phyloP scores from a whole-genome alignment of 2,329 filamentous ascomycete genomes.

The Cordyceps tenuipes region DNA sequence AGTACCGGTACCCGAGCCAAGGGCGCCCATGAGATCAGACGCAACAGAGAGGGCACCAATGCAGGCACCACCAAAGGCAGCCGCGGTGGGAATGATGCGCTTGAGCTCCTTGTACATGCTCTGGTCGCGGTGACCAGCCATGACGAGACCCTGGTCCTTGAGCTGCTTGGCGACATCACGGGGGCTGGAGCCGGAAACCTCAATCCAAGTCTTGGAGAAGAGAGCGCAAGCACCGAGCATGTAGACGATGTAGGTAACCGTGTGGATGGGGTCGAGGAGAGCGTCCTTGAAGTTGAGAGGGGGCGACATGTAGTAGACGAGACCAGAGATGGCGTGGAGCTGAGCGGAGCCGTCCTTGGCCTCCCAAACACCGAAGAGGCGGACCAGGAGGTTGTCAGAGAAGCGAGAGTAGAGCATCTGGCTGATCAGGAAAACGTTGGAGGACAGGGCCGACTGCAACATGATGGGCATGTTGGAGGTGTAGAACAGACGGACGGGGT shows the following conservation, averaged over 20 bases:
- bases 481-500: conserved; percentile 98
- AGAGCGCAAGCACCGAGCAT: conserved; percentile 97
- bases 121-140: conserved; percentile 99
- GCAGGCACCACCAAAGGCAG: conserved; percentile 96
- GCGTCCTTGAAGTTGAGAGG: conserved; percentile 97
- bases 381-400: conserved; percentile 96
- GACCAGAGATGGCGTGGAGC: conserved; percentile 84
- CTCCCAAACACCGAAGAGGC: conserved; percentile 97
- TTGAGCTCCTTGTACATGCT: conserved; percentile 99
- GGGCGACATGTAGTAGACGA: conserved; percentile 99
- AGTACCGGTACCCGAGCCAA: conserved; percentile 96
- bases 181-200: conserved; percentile 95
- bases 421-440: conserved; percentile 98
- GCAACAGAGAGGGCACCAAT: conserved; percentile 95
- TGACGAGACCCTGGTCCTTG: conserved; percentile 98
- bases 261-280: conserved; percentile 94
- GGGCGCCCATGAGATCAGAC: conserved; percentile 89
- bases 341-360: conserved; percentile 92
- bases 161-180: conserved; percentile 98
- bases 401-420: conserved; percentile 99
- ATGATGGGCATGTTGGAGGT: conserved; percentile 99
- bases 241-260: conserved; percentile 88
- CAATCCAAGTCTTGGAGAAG: conserved; percentile 99
- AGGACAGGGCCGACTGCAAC: conserved; percentile 96
- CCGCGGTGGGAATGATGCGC: conserved; percentile 96